Base-by-base conservation (phyloP, 306 rosid genomes). In the Ormosia emarginata region DNA sequence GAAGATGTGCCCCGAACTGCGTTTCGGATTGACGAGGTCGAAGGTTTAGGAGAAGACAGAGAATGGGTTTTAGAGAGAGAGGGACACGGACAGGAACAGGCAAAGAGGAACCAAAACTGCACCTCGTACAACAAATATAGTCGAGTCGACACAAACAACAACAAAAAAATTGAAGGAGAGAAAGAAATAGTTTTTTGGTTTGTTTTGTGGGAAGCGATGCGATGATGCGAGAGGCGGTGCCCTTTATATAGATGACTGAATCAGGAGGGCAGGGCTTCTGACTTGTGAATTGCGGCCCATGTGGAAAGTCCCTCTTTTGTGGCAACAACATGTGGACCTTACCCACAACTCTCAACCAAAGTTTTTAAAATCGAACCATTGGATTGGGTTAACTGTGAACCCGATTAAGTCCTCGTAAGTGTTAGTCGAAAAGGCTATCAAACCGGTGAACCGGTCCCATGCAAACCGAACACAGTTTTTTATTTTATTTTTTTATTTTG, bases 41-140 rank as follows among this genome's bases (percentile, higher is more conserved):
- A 81, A 53, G 82, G 79, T 52, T 80, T 82, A 36, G 18, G 67
- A 53, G 17, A 24, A 59, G 55, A 56, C 1, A 49, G 63, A 78
- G 34, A 3, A 44, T 49, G 74, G 84, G 80, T 40, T 73, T 72
- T 52, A 52, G 71, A 13, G 7, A 63, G 67, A 81, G 17, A 59
- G 34, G 65, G 24, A 24, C 24, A 24, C 24, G 39, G n/a, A n/a
- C n/a, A n/a, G n/a, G n/a, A n/a, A 77, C 50, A 47, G 56, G 8
- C 30, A 18, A 15, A 24, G 46, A 18, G 61, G 66, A 62, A 75
- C 17, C 17, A 9, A 41, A 62, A 33, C 14, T 14, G 59, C 2
- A 41, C 71, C 64, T 37, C 30, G 52, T 47, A 50, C 57, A 10
- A 43, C 17, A 46, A 9, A n/a, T 63, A 0, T 1, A 5, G 37